Base-by-base conservation (phyloP, 176 grass and related monocot genomes). In the Oryza officinalis region DNA sequence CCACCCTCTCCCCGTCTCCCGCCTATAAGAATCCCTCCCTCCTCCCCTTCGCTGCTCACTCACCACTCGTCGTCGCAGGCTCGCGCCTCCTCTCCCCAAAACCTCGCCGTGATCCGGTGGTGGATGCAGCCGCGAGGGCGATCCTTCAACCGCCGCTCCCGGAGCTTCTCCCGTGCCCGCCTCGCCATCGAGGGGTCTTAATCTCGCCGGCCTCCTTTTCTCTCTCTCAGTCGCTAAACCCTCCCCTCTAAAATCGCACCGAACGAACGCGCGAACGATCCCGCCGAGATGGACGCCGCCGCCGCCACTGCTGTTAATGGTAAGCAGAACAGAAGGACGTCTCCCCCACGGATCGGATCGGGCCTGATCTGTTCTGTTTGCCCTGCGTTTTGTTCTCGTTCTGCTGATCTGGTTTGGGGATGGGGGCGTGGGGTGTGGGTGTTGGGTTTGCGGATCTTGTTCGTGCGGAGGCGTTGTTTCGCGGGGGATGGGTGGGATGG, bases 131-230 rank as follows among this genome's bases (percentile, higher is more conserved):
- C 72, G 81, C 92, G 81, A 1, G 96, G 96, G 27, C 70, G 85
- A 54, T 49, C 85, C 1, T 74, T 76, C 84, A 90, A 98, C 79
- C 80, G 96, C 75, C 89, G 91, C 65, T 98, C 96, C 72, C 89
- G 96, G 80, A 96, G 96, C 85, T 98, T 98, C 89, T 95, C 93
- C 52, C 86, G 96, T 75, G 79, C 91, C 75, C 96, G 96, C 79
- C 12, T 92, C 47, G 96, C 96, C 59, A 84, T 98, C 81, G 96
- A 96, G 85, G 96, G 96, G 6, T 94, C 86, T 67, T 98, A 95
- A 52, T 23, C 79, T 27, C 63, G 1, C 26, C 10, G 25, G 6
- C 66, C 70, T 38, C 37, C 7, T 8, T 4, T 0, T 43, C 9
- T 10, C 35, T 31, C 27, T 4, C 5, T 25, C 44, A 14, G 23